Conservation (phyloP, 441 rosid species). For the Cnidoscolus chayamansa region DNA sequence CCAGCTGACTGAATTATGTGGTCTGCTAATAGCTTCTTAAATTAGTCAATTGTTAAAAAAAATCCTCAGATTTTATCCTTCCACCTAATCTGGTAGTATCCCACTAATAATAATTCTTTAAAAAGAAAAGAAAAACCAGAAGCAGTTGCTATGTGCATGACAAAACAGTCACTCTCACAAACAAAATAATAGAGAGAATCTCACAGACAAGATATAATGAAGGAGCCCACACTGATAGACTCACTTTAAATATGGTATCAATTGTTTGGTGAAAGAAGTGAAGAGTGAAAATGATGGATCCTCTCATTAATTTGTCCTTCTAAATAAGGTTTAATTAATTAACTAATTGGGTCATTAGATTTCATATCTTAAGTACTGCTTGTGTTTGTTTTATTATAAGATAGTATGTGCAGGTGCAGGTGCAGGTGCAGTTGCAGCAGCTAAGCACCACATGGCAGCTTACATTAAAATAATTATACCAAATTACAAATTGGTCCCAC, state of each 20-base stretch:
- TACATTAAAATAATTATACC: neutral
- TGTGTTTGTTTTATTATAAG: neutral
- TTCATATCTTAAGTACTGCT: constrained; percentile 5
- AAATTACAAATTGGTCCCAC: constrained; percentile 14
- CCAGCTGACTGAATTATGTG: constrained; percentile 19
- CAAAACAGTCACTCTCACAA: constrained; percentile 41
- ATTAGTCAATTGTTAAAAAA: constrained; percentile 27
- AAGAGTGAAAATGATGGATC: constrained; percentile 35
- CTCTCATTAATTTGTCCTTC: constrained; percentile 27
- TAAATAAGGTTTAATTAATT: neutral
- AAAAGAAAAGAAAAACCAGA: neutral
- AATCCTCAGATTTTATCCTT: constrained; percentile 24
- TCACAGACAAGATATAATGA: constrained; percentile 35
- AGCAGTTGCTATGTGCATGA: constrained; percentile 22
- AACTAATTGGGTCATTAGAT: neutral
- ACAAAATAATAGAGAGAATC: constrained; percentile 62
- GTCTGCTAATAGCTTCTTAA: constrained; percentile 23
- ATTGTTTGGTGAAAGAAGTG: constrained; percentile 30
- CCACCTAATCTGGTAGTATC: constrained; percentile 40
- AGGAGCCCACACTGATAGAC: constrained; percentile 34
- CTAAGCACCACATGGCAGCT: constrained; percentile 23
- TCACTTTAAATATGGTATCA: constrained; percentile 23
- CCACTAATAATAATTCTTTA: constrained; percentile 18
- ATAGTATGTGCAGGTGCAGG: neutral
- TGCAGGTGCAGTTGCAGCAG: no score